Conservation (phyloP, 129 eudicot genomes). For the Daucus carota region DNA sequence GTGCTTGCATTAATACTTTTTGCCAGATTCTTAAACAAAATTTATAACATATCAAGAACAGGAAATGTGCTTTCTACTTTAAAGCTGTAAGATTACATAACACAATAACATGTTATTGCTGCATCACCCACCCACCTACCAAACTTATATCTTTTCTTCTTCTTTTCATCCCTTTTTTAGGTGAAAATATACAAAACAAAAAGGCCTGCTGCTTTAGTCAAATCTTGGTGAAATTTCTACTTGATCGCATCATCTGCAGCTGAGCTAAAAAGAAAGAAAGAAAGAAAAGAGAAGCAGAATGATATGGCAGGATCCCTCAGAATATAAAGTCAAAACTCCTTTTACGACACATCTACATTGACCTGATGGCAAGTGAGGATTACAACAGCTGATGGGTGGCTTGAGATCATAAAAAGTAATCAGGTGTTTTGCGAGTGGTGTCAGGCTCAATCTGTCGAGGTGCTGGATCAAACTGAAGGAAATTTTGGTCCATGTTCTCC, state of each 20-base stretch:
- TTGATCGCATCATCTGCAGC: constrained; percentile 29
- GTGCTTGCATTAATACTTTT: background rate
- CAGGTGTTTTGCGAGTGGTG: constrained; percentile 92
- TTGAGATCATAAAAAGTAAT: constrained; percentile 64
- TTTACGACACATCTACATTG: constrained; percentile 58
- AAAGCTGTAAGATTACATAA: constrained; percentile 17
- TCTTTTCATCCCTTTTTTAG: background rate
- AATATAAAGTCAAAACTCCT: constrained; percentile 30
- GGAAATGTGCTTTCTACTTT: background rate
- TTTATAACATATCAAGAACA: background rate
- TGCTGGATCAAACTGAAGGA: constrained; percentile 95
- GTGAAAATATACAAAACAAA: constrained; percentile 35
- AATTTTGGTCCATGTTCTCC: constrained; percentile 91
- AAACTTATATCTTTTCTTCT: background rate
- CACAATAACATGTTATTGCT: constrained; percentile 31
- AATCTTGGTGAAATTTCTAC: constrained; percentile 8
- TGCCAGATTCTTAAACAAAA: background rate
- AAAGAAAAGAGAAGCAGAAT: constrained; percentile 30
- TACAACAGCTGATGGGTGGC: constrained; percentile 35
- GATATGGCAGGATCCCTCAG: constrained; percentile 31
- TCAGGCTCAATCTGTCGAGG: constrained; percentile 96
- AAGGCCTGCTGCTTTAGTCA: constrained; percentile 21
- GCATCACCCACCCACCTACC: constrained; percentile 8
- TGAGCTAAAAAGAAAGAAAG: constrained; percentile 15
- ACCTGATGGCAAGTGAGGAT: constrained; percentile 25